phyloP scores from a whole-genome alignment of 495 filamentous ascomycete genomes.

The Cairneyella variabilis region DNA sequence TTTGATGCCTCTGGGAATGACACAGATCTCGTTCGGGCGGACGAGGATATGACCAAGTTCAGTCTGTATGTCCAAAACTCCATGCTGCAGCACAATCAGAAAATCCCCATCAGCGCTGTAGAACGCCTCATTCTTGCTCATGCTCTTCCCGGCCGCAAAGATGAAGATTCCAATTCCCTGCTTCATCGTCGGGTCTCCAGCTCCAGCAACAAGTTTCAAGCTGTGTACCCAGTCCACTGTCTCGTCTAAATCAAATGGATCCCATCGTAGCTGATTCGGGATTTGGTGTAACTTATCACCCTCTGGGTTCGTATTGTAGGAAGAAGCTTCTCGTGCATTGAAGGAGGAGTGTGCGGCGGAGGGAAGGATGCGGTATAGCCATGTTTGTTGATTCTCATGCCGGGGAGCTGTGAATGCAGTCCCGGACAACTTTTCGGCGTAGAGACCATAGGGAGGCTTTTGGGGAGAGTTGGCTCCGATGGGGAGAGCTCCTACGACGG shows the following conservation, averaged over 20 bases:
- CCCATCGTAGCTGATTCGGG: constrained; percentile 90
- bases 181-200: constrained; percentile 80
- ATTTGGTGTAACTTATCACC: constrained; percentile 49
- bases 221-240: constrained; percentile 74
- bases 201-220: constrained; percentile 72
- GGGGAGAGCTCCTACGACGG: constrained; percentile 43
- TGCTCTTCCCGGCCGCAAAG: constrained; percentile 77
- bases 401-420: constrained; percentile 91
- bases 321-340: constrained; percentile 32
- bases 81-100: constrained; percentile 80
- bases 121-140: constrained; percentile 71
- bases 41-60: constrained; percentile 81
- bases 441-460: constrained; percentile 78
- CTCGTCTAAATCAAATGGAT: constrained; percentile 71
- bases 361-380: constrained; percentile 91
- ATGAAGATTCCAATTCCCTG: constrained; percentile 77
- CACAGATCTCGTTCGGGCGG: constrained; percentile 82
- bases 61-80: constrained; percentile 79
- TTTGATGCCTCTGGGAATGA: constrained; percentile 80
- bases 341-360: constrained; percentile 79
- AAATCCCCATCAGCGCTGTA: constrained; percentile 92
- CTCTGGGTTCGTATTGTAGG: constrained; percentile 25
- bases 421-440: constrained; percentile 90
- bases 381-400: constrained; percentile 84
- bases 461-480: constrained; percentile 81